Percentiles rank a stretch among this genome's conserved stretches.
These are phyloP conservation scores for Ascochyta pisi DNA, from an alignment of 2,329 filamentous ascomycete genomes.

Conservation along the genomic window DNA sequence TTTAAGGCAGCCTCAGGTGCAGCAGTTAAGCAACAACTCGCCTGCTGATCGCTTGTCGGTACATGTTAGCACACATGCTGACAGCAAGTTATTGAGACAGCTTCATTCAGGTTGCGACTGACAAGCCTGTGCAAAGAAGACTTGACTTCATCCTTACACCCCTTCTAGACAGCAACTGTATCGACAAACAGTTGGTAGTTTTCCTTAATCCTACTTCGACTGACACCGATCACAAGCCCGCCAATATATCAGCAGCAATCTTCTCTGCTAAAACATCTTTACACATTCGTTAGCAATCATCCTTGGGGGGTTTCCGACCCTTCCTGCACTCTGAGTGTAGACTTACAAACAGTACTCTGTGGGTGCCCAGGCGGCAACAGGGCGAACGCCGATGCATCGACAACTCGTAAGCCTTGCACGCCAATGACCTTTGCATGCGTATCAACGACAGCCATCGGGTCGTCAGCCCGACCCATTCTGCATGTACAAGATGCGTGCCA, in stretches of 20 bases:
- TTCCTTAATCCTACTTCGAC: neutral
- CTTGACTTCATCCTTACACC: too few relatives aligned
- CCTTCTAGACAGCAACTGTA: too few relatives aligned
- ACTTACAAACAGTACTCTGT: slow-evolving; percentile 8
- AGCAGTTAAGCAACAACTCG: too few relatives aligned
- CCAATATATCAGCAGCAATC: neutral
- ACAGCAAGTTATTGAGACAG: too few relatives aligned
- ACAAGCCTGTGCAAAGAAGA: too few relatives aligned
- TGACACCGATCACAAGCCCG: neutral
- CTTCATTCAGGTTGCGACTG: too few relatives aligned
- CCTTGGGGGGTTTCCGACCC: neutral
- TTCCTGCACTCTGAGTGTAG: neutral
- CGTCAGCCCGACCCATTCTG: slow-evolving; percentile 55
- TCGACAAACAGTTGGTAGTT: too few relatives aligned
- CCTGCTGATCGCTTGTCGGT: too few relatives aligned
- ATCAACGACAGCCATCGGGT: slow-evolving; percentile 42
- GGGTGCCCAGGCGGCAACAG: slow-evolving; percentile 11
- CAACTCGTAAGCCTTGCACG: slow-evolving; percentile 2
- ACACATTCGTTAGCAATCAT: neutral
- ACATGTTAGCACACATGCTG: too few relatives aligned
- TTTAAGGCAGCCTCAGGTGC: too few relatives aligned
- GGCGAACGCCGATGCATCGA: slow-evolving; percentile 10
- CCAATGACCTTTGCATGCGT: slow-evolving; percentile 13
- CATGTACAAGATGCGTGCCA: slow-evolving; percentile 61
- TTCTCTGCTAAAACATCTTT: neutral